Conservation (phyloP, 2,329 filamentous ascomycete genomes). For the Fusarium papillatum region DNA sequence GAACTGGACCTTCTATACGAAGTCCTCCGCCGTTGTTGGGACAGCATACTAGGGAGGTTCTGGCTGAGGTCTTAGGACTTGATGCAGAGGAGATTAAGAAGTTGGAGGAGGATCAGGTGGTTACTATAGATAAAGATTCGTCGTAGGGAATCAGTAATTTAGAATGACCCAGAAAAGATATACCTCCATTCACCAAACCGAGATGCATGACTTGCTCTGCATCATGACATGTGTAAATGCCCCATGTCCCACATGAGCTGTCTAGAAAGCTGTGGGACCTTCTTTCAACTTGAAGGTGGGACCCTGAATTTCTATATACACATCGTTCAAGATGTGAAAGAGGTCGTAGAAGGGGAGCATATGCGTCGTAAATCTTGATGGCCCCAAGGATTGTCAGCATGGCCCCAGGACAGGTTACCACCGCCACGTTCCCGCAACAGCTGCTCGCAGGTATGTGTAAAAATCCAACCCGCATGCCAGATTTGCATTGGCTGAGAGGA, state of each 20-base stretch:
- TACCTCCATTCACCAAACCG: background rate
- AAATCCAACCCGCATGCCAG: background rate
- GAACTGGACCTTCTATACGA: slow-evolving; percentile 80
- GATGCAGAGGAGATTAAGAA: background rate
- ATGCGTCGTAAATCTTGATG: background rate
- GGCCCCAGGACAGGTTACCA: background rate
- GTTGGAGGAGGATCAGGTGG: background rate
- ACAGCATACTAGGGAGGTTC: slow-evolving; percentile 85
- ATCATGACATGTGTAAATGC: background rate
- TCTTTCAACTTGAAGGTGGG: background rate
- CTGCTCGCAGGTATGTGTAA: background rate
- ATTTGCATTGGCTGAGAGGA: too few relatives aligned
- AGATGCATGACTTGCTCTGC: background rate
- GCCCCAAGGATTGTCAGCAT: background rate
- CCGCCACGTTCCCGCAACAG: background rate
- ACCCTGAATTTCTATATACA: background rate
- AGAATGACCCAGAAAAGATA: background rate
- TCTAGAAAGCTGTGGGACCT: background rate
- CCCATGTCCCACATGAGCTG: background rate
- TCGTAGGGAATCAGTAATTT: background rate
- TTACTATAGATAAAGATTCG: background rate
- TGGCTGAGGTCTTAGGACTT: slow-evolving; percentile 50
- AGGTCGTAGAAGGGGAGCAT: background rate
- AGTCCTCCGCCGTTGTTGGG: slow-evolving; percentile 86
- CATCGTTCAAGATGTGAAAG: background rate